Conservation (phyloP, 176 grass and related monocot genomes). For the Hordeum marinum region DNA sequence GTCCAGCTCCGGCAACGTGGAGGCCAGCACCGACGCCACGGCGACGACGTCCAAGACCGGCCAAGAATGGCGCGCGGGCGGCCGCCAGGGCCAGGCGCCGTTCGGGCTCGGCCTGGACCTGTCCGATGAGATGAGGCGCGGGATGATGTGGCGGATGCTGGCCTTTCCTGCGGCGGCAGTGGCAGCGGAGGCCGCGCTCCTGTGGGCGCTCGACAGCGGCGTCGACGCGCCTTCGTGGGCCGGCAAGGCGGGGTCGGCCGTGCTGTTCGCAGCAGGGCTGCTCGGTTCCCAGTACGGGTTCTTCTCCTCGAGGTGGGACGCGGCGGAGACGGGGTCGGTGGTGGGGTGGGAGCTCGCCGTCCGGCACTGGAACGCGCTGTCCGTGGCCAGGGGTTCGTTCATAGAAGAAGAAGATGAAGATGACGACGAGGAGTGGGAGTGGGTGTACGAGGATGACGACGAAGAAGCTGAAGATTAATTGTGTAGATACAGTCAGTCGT, state of each 20-base stretch:
- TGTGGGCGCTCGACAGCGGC: constrained; percentile 26
- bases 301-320: constrained; percentile 45
- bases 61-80: neutral
- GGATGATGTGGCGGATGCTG: constrained; percentile 47
- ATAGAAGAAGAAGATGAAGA: neutral
- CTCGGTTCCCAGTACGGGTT: constrained; percentile 43
- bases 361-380: constrained; percentile 21
- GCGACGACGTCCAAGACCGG: neutral
- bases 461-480: constrained; percentile 26
- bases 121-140: constrained; percentile 39
- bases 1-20: constrained; percentile 35
- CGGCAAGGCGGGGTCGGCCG: constrained; percentile 15
- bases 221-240: constrained; percentile 19
- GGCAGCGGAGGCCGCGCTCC: constrained; percentile 22
- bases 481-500: neutral
- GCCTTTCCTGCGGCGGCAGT: constrained; percentile 17
- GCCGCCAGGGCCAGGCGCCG: neutral
- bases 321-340: constrained; percentile 11
- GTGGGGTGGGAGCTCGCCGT: constrained; percentile 44
- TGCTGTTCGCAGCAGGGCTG: constrained; percentile 24
- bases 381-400: constrained; percentile 2
- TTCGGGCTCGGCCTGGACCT: constrained; percentile 32
- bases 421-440: neutral
- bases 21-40: constrained; percentile 9
- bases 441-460: neutral